These are phyloP conservation scores for Lodderomyces pseudojiufengensis DNA, from an alignment of 1,139 yeast species.

Conservation along the genomic window DNA sequence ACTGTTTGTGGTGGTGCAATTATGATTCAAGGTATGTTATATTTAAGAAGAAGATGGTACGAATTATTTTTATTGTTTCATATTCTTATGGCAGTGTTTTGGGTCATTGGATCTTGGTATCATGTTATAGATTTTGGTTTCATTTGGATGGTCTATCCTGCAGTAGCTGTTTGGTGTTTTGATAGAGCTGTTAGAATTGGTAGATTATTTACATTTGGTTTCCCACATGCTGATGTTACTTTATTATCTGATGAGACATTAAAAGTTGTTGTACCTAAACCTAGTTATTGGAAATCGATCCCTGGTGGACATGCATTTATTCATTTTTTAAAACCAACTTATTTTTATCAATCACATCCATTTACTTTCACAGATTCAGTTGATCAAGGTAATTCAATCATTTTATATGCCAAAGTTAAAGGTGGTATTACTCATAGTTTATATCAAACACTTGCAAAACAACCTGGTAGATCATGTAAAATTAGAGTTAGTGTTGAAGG, in stretches of 20 bases:
- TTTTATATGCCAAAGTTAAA: conserved; percentile 31
- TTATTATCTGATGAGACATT: conserved; percentile 38
- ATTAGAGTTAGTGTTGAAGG: conserved; percentile 40
- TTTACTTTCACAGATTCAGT: conserved; percentile 31
- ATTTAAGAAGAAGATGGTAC: conserved; percentile 40
- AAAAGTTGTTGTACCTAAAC: conserved; percentile 38
- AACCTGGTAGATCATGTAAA: conserved; percentile 24
- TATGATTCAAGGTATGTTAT: conserved; percentile 35
- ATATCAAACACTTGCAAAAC: conserved; percentile 25
- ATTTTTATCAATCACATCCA: conserved; percentile 45
- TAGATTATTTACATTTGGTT: conserved; percentile 35
- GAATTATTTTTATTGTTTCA: conserved; percentile 42
- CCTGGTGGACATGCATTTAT: conserved; percentile 55
- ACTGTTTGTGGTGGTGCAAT: conserved; percentile 33
- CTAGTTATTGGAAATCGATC: conserved; percentile 36
- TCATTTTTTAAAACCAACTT: conserved; percentile 36
- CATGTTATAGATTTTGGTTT: conserved; percentile 42
- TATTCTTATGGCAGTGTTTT: conserved; percentile 38
- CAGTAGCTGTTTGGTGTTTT: conserved; percentile 41
- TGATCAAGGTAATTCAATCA: conserved; percentile 21
- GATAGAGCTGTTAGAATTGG: conserved; percentile 39
- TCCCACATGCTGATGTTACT: conserved; percentile 32
- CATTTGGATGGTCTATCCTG: conserved; percentile 35
- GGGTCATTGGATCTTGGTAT: conserved; percentile 40
- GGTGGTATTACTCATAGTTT: conserved; percentile 37